A percentile compares a stretch with the other conserved stretches of the same genome.
These are phyloP conservation scores for Arthromyces matolae DNA, from an alignment of 768 basidiomycete species.

Conservation along the genomic window DNA sequence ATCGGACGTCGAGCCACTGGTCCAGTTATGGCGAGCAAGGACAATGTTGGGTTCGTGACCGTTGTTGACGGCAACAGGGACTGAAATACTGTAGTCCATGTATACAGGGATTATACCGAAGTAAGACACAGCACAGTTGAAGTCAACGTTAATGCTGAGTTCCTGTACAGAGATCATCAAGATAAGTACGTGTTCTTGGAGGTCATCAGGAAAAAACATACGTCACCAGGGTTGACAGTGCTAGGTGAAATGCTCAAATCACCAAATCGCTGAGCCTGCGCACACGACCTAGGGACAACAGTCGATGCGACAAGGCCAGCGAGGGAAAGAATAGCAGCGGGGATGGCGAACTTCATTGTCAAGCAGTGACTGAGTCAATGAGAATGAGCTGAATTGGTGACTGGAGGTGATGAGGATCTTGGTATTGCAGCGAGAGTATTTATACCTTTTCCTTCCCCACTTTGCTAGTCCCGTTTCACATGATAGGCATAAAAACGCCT, in stretches of 20 bases:
- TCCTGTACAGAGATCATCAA: neutral
- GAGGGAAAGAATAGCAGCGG: slow-evolving; percentile 9
- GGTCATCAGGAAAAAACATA: neutral
- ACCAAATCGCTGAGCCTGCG: slow-evolving; percentile 12
- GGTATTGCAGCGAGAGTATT: too few species aligned
- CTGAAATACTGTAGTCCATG: slow-evolving; percentile 12
- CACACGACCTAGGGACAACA: slow-evolving; percentile 3
- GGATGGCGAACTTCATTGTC: slow-evolving; percentile 13
- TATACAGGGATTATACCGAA: slow-evolving; percentile 9
- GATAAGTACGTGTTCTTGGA: neutral
- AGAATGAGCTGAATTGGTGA: neutral
- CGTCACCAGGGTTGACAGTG: slow-evolving; percentile 12
- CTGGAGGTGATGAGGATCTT: neutral
- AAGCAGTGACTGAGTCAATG: neutral
- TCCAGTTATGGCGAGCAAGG: slow-evolving; percentile 8
- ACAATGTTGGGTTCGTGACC: slow-evolving; percentile 12
- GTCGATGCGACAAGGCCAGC: slow-evolving; percentile 7
- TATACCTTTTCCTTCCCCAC: too few species aligned
- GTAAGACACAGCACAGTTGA: slow-evolving; percentile 4
- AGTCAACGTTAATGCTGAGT: slow-evolving; percentile 5
- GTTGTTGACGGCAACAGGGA: slow-evolving; percentile 5
- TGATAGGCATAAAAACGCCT: neutral
- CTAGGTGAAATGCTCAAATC: slow-evolving; percentile 5
- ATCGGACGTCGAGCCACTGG: slow-evolving; percentile 4
- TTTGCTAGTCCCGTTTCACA: neutral